A percentile compares a stretch with the other conserved stretches of the same genome.
phyloP scores from a whole-genome alignment of 306 rosid genomes.

The Carpinus fangiana region DNA sequence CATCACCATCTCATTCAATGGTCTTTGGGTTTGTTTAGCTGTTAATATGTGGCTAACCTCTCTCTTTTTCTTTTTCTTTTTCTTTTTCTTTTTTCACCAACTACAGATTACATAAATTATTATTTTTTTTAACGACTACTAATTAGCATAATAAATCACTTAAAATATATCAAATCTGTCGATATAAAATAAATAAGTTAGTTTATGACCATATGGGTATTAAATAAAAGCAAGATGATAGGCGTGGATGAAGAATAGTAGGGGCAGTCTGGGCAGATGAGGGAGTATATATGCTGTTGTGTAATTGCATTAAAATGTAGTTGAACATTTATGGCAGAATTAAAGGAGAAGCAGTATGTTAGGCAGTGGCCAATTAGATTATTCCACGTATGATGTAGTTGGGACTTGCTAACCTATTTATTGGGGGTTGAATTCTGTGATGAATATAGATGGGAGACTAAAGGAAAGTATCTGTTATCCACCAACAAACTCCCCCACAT shows the following conservation, averaged over 20 bases:
- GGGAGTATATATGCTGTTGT: background rate
- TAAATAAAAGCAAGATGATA: background rate
- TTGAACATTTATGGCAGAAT: constrained; percentile 44
- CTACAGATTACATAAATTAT: too few species aligned
- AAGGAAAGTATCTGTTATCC: background rate
- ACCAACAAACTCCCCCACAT: background rate
- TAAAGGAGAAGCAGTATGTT: constrained; percentile 27
- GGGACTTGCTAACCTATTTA: constrained; percentile 35
- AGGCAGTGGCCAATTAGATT: constrained; percentile 5
- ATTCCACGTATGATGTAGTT: constrained; percentile 27
- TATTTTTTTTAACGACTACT: too few species aligned
- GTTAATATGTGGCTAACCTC: too few species aligned
- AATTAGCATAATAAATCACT: too few species aligned
- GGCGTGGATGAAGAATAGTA: background rate
- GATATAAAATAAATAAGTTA: too few species aligned
- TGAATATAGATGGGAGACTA: background rate
- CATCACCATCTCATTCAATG: too few species aligned
- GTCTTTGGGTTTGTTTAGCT: too few species aligned
- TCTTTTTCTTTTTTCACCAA: too few species aligned
- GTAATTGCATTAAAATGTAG: constrained; percentile 5
- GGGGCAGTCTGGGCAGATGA: too few species aligned
- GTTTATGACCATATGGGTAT: too few species aligned
- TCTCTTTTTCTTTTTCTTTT: too few species aligned
- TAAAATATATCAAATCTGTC: too few species aligned
- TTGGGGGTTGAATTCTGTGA: background rate